phyloP scores from a whole-genome alignment of 2,329 filamentous ascomycete species.

The Xylariaceae sp. region DNA sequence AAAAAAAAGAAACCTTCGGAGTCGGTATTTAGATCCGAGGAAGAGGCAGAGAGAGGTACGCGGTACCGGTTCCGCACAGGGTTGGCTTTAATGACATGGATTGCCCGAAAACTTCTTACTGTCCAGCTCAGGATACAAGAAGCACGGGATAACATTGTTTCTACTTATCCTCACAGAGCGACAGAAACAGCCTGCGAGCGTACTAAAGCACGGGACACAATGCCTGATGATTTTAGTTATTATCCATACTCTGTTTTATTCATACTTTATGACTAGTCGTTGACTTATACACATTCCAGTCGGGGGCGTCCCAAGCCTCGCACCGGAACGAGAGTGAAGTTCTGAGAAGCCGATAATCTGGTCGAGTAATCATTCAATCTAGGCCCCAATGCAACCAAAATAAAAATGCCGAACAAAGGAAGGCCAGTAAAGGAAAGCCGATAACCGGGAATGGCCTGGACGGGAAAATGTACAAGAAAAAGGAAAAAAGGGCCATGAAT shows the following conservation, averaged over 20 bases:
- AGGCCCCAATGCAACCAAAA: constrained; percentile 15
- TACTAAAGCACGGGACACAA: no score
- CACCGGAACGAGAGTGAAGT: background rate
- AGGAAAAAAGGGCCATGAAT: background rate
- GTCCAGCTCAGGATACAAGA: no score
- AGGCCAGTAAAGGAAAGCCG: background rate
- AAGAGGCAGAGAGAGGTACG: no score
- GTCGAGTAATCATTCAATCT: constrained; percentile 16
- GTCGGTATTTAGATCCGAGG: no score
- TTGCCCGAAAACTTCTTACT: background rate
- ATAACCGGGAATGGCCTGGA: constrained; percentile 1
- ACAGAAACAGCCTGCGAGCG: background rate
- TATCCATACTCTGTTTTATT: constrained; percentile 6
- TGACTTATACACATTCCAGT: constrained; percentile 7
- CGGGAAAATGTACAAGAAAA: constrained; percentile 11
- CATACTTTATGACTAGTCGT: constrained; percentile 7
- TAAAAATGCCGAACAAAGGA: constrained; percentile 9
- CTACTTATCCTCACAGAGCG: background rate
- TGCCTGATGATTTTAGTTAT: background rate
- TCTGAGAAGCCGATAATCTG: constrained; percentile 3
- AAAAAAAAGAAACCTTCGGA: no score
- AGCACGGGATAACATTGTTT: background rate
- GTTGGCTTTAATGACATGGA: background rate
- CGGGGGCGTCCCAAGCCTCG: background rate
- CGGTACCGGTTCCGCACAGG: background rate